phyloP scores from a whole-genome alignment of 2,329 filamentous ascomycete genomes.

The Orbilia javanica region DNA sequence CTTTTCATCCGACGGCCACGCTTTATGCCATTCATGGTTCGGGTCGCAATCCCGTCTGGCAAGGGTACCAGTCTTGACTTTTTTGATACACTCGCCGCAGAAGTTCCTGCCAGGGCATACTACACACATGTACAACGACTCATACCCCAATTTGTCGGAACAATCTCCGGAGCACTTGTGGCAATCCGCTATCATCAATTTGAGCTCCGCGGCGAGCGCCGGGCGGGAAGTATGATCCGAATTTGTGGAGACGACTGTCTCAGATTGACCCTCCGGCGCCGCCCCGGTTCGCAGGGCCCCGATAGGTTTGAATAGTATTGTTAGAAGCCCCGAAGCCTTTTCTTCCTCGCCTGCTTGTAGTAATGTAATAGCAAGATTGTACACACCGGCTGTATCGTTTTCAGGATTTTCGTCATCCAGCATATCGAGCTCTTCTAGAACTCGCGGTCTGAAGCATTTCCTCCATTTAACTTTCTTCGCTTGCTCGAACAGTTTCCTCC shows the following conservation, averaged over 20 bases:
- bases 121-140: background rate
- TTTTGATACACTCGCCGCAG: background rate
- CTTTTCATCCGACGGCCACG: conserved; percentile 11
- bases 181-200: background rate
- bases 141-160: background rate
- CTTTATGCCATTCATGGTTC: conserved; percentile 7
- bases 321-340: conserved; percentile 1
- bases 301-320: background rate
- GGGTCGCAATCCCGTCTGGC: background rate
- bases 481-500: conserved; percentile 1
- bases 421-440: conserved; percentile 7
- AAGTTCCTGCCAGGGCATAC: conserved; percentile 4
- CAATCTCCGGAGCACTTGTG: conserved; percentile 7
- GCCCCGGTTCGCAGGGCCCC: background rate
- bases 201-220: background rate
- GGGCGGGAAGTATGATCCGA: background rate
- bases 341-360: background rate
- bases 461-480: conserved; percentile 15
- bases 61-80: background rate
- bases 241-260: background rate
- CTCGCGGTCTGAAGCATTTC: conserved; percentile 9
- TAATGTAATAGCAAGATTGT: conserved; percentile 5
- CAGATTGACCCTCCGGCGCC: background rate
- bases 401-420: conserved; percentile 5
- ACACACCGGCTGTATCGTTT: background rate